A percentile compares a stretch with the other conserved stretches of the same genome.
phyloP scores from a whole-genome alignment of 495 filamentous ascomycete species.

The Aspergillus affinis region DNA sequence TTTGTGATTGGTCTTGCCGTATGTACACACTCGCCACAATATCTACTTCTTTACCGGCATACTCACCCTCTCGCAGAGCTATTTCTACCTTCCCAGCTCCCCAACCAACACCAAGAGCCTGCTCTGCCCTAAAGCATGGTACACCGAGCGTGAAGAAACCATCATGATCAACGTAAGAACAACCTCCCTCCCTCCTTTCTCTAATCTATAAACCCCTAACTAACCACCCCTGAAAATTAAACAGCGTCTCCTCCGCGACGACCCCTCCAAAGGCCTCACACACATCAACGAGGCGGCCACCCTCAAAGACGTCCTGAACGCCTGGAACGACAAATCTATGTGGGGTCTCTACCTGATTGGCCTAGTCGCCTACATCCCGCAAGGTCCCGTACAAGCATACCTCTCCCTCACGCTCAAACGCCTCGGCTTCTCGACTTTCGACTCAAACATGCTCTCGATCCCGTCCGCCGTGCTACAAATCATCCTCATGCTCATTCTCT shows the following conservation, averaged over 20 bases:
- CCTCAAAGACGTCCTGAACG: constrained; percentile 28
- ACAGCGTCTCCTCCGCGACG: constrained; percentile 47
- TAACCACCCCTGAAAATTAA: neutral
- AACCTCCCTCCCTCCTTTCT: neutral
- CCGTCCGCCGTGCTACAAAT: constrained; percentile 45
- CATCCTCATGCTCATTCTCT: constrained; percentile 42
- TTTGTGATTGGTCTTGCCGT: constrained; percentile 32
- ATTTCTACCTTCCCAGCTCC: constrained; percentile 42
- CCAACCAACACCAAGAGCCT: constrained; percentile 52
- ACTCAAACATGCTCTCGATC: constrained; percentile 46
- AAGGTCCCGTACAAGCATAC: constrained; percentile 40
- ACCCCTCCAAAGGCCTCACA: constrained; percentile 51
- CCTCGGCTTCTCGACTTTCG: constrained; percentile 46
- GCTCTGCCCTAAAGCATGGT: constrained; percentile 51
- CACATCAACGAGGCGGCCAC: constrained; percentile 32
- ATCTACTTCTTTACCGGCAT: neutral
- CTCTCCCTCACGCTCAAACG: constrained; percentile 40
- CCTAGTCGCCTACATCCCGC: constrained; percentile 49
- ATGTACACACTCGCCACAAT: constrained; percentile 4
- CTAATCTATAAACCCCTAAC: neutral
- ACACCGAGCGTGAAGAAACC: constrained; percentile 48
- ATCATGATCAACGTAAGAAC: constrained; percentile 46
- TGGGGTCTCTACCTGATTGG: constrained; percentile 49
- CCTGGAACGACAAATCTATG: constrained; percentile 36
- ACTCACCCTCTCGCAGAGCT: constrained; percentile 16